Base-by-base conservation (phyloP, 2,329 filamentous ascomycete species). In the Coleophoma crateriformis region DNA sequence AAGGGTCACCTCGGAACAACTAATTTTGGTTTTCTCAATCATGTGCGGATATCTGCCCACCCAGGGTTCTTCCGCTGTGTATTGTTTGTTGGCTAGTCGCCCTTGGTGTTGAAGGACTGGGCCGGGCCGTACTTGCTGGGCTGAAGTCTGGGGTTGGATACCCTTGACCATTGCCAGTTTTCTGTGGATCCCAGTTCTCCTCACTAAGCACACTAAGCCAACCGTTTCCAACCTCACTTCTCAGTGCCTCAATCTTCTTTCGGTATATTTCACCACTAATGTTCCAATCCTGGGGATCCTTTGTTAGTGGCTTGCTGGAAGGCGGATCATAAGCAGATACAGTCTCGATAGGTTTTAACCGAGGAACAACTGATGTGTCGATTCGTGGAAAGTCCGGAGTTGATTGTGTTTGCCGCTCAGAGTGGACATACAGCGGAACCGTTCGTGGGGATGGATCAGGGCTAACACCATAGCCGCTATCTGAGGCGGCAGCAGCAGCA, bases 161-260 rank as follows among this genome's bases (percentile, higher is more conserved):
- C 7, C 54, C 49, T 50, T 58, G 54, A 13, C 38, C 14, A 33
- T 59, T 56, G 7, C 52, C 33, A 40, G 55, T 57, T 46, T 61
- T 63, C 46, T 63, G 62, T 14, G 56, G 39, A 54, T 82, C 76
- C 80, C 81, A 84, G 39, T 71, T 76, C 65, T 94, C 88, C 61
- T 96, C 91, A 52, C 87, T 87, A 46, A 97, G 74, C 13, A 88
- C 89, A 54, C 84, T 91, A 37, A 99, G 78, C 78, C 95, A 99
- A 35, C 84, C 87, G 59, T 84, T 89, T 33, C 91, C 91, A 56
- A 96, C 85, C 61, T 92, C 89, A 61, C 86, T 86, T 53, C 90
- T 85, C 48, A 96, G 71, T 3, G 87, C 84, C 67, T 96, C 90
- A 48, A 97, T 86, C 67, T 94, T 94, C 65, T 88, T 88, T 50